Evolutionary conservation across 2,329 filamentous ascomycete genomes (phyloP).

Genomic region (Monilinia polystroma): DNA sequence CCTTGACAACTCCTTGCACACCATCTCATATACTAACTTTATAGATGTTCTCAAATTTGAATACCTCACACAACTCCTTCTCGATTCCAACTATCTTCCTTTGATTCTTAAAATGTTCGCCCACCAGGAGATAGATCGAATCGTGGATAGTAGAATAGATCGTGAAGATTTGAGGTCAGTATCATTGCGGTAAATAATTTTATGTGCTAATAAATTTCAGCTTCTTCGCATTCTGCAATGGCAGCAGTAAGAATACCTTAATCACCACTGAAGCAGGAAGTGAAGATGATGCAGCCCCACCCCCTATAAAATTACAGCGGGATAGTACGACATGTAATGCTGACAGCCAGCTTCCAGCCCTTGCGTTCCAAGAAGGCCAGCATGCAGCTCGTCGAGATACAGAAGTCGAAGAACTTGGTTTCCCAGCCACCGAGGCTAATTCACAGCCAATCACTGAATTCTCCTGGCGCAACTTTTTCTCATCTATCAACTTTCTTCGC

Average conservation of each 20-base stretch:
- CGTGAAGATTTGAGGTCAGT: slow-evolving; percentile 74
- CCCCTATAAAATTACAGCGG: slow-evolving; percentile 69
- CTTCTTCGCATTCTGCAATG: slow-evolving; percentile 88
- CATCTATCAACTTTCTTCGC: slow-evolving; percentile 89
- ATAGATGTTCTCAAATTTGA: slow-evolving; percentile 92
- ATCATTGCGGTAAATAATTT: not conserved
- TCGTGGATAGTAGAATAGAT: slow-evolving; percentile 83
- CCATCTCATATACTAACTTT: slow-evolving; percentile 27
- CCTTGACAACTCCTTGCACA: not conserved
- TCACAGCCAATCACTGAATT: slow-evolving; percentile 80
- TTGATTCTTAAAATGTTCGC: slow-evolving; percentile 91
- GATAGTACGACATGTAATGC: slow-evolving; percentile 47
- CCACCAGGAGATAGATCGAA: slow-evolving; percentile 87
- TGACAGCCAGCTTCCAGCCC: slow-evolving; percentile 39
- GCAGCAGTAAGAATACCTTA: slow-evolving; percentile 53
- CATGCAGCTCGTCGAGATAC: slow-evolving; percentile 41
- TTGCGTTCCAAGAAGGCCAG: slow-evolving; percentile 38
- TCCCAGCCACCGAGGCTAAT: slow-evolving; percentile 69
- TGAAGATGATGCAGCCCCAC: slow-evolving; percentile 78
- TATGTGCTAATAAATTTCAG: slow-evolving; percentile 45
- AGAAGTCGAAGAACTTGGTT: slow-evolving; percentile 83
- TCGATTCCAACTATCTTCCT: slow-evolving; percentile 94
- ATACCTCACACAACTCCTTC: slow-evolving; percentile 86
- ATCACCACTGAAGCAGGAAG: slow-evolving; percentile 42
- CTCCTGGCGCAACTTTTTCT: slow-evolving; percentile 93